These are phyloP conservation scores for Cercospora sp. DNA, from an alignment of 2,329 filamentous ascomycete genomes.

Conservation along the genomic window DNA sequence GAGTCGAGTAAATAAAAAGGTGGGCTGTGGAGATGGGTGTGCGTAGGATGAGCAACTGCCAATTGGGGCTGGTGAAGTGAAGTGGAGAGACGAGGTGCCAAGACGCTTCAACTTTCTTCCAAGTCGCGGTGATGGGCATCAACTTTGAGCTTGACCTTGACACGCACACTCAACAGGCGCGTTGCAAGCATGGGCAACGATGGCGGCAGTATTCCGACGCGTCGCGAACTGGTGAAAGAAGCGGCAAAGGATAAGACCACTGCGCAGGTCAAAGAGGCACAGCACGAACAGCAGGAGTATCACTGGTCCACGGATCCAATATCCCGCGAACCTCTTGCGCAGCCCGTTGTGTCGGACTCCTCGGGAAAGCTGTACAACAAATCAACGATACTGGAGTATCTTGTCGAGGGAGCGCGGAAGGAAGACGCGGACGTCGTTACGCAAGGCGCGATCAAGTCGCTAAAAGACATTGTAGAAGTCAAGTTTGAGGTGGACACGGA, in stretches of 20 bases:
- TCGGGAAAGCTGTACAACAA: conserved; percentile 91
- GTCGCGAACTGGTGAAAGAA: conserved; percentile 93
- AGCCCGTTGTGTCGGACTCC: conserved; percentile 80
- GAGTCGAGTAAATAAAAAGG: not conserved
- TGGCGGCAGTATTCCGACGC: conserved; percentile 89
- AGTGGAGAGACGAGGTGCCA: not conserved
- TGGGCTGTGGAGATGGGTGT: not conserved
- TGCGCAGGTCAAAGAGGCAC: conserved; percentile 83
- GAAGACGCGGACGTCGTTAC: conserved; percentile 63
- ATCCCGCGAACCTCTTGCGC: conserved; percentile 71
- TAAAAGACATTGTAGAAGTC: conserved; percentile 85
- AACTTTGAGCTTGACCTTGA: not conserved
- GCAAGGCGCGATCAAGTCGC: conserved; percentile 66
- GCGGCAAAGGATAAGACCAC: conserved; percentile 79
- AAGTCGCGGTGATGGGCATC: not conserved
- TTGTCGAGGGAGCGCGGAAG: conserved; percentile 57
- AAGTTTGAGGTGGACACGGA: conserved; percentile 63
- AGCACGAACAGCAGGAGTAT: conserved; percentile 80
- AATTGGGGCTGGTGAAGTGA: not conserved
- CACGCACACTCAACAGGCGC: not conserved
- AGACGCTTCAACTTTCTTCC: conserved; percentile 3
- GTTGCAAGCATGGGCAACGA: conserved; percentile 80
- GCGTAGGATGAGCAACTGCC: not conserved
- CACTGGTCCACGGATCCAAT: conserved; percentile 85
- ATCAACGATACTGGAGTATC: conserved; percentile 74